Percentiles rank a stretch among this genome's conserved stretches.
These are phyloP conservation scores for Helicostylum pulchrum DNA, from an alignment of 192 early-diverging fungal species.

Conservation along the genomic window DNA sequence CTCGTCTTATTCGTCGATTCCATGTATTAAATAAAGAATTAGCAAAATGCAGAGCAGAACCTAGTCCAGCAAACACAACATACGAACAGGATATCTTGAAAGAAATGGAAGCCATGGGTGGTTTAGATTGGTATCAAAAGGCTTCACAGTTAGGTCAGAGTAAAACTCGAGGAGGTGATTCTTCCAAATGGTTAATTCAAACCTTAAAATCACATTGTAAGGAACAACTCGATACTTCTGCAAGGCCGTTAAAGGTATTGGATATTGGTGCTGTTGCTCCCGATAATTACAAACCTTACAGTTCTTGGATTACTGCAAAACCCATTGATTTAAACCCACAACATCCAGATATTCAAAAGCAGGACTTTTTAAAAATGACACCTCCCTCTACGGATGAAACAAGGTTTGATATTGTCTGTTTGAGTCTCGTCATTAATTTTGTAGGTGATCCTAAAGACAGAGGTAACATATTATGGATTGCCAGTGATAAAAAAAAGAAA, in stretches of 20 bases:
- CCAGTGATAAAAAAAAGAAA: too few relatives aligned
- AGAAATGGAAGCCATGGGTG: constrained; percentile 73
- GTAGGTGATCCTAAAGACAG: constrained; percentile 69
- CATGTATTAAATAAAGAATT: constrained; percentile 81
- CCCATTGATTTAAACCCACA: constrained; percentile 91
- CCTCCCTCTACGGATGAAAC: constrained; percentile 38
- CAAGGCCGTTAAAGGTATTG: constrained; percentile 54
- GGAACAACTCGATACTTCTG: not conserved
- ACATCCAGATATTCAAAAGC: constrained; percentile 61
- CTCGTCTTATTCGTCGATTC: constrained; percentile 70
- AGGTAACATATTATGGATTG: constrained; percentile 38
- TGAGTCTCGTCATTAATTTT: constrained; percentile 89
- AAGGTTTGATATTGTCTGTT: constrained; percentile 72
- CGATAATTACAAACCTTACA: constrained; percentile 67
- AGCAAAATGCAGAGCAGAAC: constrained; percentile 42
- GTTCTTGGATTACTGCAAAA: constrained; percentile 63
- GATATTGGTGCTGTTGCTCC: constrained; percentile 85
- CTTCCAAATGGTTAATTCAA: constrained; percentile 76
- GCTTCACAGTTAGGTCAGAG: constrained; percentile 80
- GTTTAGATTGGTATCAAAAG: constrained; percentile 84
- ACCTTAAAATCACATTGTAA: constrained; percentile 37
- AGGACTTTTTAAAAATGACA: constrained; percentile 81
- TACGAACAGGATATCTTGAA: constrained; percentile 36
- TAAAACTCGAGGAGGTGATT: constrained; percentile 77
- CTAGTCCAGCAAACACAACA: constrained; percentile 15